Evolutionary conservation across 805 yeast species (phyloP).

Genomic region (Hanseniaspora occidentalis): DNA sequence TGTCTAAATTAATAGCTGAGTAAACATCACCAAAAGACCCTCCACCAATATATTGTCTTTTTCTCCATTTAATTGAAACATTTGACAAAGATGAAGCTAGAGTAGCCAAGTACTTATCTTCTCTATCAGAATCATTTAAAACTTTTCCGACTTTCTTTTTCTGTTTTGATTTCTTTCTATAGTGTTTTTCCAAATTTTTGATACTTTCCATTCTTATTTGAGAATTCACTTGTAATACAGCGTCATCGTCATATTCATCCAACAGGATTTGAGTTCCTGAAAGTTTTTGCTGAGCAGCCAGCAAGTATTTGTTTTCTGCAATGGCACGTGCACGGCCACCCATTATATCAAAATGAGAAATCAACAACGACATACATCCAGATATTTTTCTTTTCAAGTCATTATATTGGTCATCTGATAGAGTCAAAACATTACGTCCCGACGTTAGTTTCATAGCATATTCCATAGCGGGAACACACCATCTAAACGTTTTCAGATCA

Average conservation of each 20-base stretch:
- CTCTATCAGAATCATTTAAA: constrained; percentile 75
- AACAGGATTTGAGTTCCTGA: constrained; percentile 20
- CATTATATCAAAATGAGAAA: constrained; percentile 96
- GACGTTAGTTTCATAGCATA: constrained; percentile 91
- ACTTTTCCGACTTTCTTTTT: constrained; percentile 62
- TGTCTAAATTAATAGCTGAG: constrained; percentile 83
- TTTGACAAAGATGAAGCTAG: constrained; percentile 83
- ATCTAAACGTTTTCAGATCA: constrained; percentile 79
- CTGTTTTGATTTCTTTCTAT: constrained; percentile 31
- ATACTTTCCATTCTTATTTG: constrained; percentile 60
- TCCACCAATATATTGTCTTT: constrained; percentile 85
- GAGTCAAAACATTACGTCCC: constrained; percentile 75
- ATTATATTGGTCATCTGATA: constrained; percentile 65
- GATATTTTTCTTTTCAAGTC: constrained; percentile 72
- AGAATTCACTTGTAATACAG: constrained; percentile 43
- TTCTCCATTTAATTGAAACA: constrained; percentile 94
- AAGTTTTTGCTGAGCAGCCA: constrained; percentile 20
- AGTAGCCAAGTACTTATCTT: constrained; percentile 73
- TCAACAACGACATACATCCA: constrained; percentile 83
- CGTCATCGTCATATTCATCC: constrained; percentile 41
- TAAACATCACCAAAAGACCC: constrained; percentile 93
- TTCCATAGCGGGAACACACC: constrained; percentile 94
- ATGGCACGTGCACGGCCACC: constrained; percentile 78
- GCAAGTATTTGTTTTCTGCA: constrained; percentile 40
- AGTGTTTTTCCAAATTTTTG: constrained; percentile 42